These are phyloP conservation scores for Crassisporium funariophilum DNA, from an alignment of 768 basidiomycete genomes.

Conservation along the genomic window DNA sequence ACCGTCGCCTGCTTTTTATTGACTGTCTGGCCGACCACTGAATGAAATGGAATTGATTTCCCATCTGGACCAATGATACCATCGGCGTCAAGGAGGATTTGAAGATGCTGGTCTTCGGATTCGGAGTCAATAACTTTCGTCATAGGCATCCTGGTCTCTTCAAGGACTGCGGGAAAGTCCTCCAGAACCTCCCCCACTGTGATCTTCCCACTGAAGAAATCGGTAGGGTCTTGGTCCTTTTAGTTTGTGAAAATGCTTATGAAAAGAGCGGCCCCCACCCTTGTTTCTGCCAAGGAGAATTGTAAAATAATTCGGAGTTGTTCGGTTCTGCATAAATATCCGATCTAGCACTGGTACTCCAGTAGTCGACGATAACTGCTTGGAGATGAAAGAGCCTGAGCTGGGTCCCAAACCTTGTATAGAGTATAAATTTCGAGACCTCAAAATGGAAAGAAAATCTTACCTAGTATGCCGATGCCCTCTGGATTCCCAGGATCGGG, in stretches of 20 bases:
- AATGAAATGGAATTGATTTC: conserved; percentile 43
- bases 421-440: conserved; percentile 20
- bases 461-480: conserved; percentile 33
- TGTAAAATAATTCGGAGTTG: conserved; percentile 63
- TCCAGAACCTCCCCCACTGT: conserved; percentile 61
- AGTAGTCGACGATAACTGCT: conserved; percentile 29
- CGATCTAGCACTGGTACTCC: conserved; percentile 63
- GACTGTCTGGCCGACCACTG: conserved; percentile 45
- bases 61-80: conserved; percentile 67
- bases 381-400: conserved; percentile 51
- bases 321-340: conserved; percentile 60
- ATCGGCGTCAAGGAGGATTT: conserved; percentile 60
- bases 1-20: conserved; percentile 53
- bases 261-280: conserved; percentile 20
- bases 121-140: conserved; percentile 33
- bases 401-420: conserved; percentile 65
- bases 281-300: conserved; percentile 63
- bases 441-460: conserved; percentile 1
- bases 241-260: neutral
- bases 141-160: conserved; percentile 55
- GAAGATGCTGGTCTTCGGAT: conserved; percentile 61
- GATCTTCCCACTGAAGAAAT: conserved; percentile 58
- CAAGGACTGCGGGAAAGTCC: conserved; percentile 49
- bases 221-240: conserved; percentile 42
- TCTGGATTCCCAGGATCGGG: conserved; percentile 30